phyloP scores from a whole-genome alignment of 2,329 filamentous ascomycete species.

The Talaromyces sp. region DNA sequence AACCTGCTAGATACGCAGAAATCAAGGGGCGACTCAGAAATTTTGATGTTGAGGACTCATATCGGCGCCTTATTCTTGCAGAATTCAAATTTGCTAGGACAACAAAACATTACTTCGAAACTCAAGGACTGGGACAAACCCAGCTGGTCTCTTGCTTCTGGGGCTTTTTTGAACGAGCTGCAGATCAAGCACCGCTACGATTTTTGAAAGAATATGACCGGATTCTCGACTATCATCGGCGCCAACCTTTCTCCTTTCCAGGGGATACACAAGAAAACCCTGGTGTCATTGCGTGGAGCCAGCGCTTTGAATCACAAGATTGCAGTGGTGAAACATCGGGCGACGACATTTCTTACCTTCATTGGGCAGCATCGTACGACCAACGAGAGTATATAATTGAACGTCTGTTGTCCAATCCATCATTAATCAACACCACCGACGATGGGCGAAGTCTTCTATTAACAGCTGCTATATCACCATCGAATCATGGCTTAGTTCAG shows the following conservation, averaged over 20 bases:
- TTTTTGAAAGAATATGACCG: background rate
- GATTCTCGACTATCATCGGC: background rate
- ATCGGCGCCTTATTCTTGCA: background rate
- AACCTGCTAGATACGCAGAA: background rate
- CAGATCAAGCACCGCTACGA: background rate
- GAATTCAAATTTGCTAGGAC: conserved; percentile 1
- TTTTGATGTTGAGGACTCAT: background rate
- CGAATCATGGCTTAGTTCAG: background rate
- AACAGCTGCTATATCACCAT: background rate
- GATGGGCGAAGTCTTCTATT: background rate
- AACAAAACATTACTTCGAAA: background rate
- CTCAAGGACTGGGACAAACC: background rate
- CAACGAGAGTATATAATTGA: background rate
- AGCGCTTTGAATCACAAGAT: background rate
- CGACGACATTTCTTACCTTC: background rate
- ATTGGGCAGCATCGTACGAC: background rate
- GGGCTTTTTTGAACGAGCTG: background rate
- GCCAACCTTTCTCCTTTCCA: background rate
- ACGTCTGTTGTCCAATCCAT: background rate
- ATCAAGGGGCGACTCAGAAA: background rate
- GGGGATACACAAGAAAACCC: background rate
- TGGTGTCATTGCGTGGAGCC: background rate
- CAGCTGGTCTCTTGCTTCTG: background rate
- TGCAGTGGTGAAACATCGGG: background rate
- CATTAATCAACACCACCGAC: background rate